Percentiles rank a stretch among this genome's conserved stretches.
phyloP scores from a whole-genome alignment of 1,139 yeast genomes.

The Yamadazyma pseudoaaseri region DNA sequence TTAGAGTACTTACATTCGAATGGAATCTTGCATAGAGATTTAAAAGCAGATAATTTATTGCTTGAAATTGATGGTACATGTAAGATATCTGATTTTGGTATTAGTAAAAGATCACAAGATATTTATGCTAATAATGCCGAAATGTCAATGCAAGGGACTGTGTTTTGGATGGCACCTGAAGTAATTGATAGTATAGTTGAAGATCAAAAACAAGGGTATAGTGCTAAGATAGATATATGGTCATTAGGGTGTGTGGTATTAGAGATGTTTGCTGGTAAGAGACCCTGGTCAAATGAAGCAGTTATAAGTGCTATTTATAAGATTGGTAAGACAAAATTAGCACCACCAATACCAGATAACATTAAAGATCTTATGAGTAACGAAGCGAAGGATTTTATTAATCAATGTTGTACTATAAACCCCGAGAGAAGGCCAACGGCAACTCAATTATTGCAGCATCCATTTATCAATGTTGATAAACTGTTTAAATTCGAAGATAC shows the following conservation, averaged over 20 bases:
- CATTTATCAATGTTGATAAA: conserved; percentile 50
- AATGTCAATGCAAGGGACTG: conserved; percentile 98
- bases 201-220: conserved; percentile 85
- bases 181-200: conserved; percentile 79
- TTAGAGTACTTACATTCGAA: conserved; percentile 79
- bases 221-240: conserved; percentile 95
- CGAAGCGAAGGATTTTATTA: conserved; percentile 69
- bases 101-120: conserved; percentile 83
- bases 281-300: conserved; percentile 83
- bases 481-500: conserved; percentile 64
- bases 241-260: conserved; percentile 93
- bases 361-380: conserved; percentile 52
- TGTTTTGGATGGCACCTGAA: conserved; percentile 99
- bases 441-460: conserved; percentile 56
- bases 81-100: conserved; percentile 96
- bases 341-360: conserved; percentile 95
- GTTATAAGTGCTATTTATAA: conserved; percentile 76
- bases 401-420: conserved; percentile 75
- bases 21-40: conserved; percentile 91
- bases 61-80: conserved; percentile 92
- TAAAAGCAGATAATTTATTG: conserved; percentile 91
- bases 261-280: conserved; percentile 88
- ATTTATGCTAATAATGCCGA: conserved; percentile 90
- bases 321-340: conserved; percentile 71
- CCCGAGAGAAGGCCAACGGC: conserved; percentile 92